phyloP scores from a whole-genome alignment of 208 protist genomes.

The Naegleria gruberi region DNA sequence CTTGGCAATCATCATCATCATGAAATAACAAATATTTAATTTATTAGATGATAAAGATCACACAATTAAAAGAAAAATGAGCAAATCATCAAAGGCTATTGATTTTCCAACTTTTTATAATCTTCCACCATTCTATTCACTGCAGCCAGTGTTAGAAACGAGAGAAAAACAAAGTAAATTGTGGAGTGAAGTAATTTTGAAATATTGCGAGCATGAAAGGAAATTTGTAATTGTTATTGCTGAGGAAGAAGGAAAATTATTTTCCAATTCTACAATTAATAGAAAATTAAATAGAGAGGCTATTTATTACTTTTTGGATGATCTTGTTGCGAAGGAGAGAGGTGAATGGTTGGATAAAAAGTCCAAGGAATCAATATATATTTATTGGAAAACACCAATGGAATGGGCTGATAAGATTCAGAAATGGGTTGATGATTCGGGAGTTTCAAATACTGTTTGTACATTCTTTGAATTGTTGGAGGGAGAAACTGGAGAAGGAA shows the following conservation, averaged over 20 bases:
- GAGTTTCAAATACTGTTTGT: not conserved
- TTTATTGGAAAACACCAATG: constrained; percentile 15
- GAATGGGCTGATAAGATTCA: constrained; percentile 23
- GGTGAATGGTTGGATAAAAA: constrained; percentile 14
- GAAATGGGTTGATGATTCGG: not conserved
- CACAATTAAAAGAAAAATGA: not conserved
- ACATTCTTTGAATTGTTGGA: constrained; percentile 26
- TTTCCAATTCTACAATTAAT: constrained; percentile 12
- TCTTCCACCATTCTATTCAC: constrained; percentile 1
- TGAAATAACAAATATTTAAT: too few species aligned
- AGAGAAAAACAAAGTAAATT: constrained; percentile 18
- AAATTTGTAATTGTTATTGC: not conserved
- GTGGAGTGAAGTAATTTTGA: constrained; percentile 21
- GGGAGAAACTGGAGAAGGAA: constrained; percentile 13
- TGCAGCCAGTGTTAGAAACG: constrained; percentile 23
- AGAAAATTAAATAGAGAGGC: not conserved
- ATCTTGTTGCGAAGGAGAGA: not conserved
- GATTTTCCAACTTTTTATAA: constrained; percentile 6
- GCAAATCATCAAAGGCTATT: not conserved
- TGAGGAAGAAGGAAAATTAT: not conserved
- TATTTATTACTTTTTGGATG: constrained; percentile 7
- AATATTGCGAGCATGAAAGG: not conserved
- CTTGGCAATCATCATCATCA: too few species aligned
- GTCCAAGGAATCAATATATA: not conserved
- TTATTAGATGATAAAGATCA: too few species aligned